These are phyloP conservation scores for Termitomyces sp. DNA, from an alignment of 768 basidiomycete species.

Conservation along the genomic window DNA sequence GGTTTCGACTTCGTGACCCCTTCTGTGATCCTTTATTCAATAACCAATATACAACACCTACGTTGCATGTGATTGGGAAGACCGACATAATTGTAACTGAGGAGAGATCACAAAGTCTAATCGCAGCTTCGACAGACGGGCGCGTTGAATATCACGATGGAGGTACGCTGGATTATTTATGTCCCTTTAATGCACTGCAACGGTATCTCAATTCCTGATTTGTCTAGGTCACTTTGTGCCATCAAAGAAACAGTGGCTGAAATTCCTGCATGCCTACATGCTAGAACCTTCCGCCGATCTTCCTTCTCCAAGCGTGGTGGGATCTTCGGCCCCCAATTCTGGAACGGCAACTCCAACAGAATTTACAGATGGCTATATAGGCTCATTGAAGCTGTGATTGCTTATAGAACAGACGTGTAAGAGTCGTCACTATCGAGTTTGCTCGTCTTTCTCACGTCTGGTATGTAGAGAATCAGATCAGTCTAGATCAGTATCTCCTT, in stretches of 20 bases:
- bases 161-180: conserved; percentile 47
- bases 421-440: not conserved
- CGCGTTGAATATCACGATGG: conserved; percentile 79
- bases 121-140: conserved; percentile 51
- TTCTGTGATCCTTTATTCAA: conserved; percentile 50
- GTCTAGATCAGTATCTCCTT: not conserved
- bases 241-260: conserved; percentile 71
- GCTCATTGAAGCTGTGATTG: conserved; percentile 22
- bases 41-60: conserved; percentile 61
- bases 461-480: not conserved
- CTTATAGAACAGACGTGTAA: not conserved
- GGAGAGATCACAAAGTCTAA: conserved; percentile 61
- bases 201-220: not conserved
- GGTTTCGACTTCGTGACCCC: conserved; percentile 57
- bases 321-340: conserved; percentile 38
- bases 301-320: conserved; percentile 40
- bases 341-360: conserved; percentile 46
- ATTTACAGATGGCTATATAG: conserved; percentile 18
- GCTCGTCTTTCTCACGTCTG: not conserved
- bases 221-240: conserved; percentile 79
- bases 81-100: conserved; percentile 73
- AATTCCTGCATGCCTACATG: conserved; percentile 70
- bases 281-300: conserved; percentile 46
- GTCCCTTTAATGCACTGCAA: not conserved
- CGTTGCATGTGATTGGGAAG: conserved; percentile 75